A percentile compares a stretch with the other conserved stretches of the same genome.
Evolutionary conservation across 139 green algal species (phyloP).

Genomic region (Tetradesmus obliquus): DNA sequence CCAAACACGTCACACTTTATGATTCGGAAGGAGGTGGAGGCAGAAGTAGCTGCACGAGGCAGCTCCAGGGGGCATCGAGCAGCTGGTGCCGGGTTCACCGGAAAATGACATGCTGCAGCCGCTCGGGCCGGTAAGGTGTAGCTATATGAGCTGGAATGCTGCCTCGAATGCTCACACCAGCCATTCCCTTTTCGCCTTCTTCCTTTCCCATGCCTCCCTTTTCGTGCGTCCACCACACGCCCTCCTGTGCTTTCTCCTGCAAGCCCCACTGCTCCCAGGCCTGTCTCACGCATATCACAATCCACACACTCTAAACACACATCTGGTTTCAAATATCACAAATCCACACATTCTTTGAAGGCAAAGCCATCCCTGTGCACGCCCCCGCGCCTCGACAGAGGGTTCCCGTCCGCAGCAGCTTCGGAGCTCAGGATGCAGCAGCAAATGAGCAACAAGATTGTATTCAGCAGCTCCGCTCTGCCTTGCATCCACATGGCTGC

Average conservation of each 20-base stretch:
- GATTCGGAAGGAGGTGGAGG: no score
- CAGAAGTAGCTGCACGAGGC: neutral
- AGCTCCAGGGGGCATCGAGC: neutral
- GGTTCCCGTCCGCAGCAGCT: neutral
- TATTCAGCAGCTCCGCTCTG: neutral
- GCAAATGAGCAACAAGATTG: neutral
- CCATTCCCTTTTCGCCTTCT: neutral
- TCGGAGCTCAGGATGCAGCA: neutral
- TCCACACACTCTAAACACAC: neutral
- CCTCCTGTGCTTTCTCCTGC: neutral
- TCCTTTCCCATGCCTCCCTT: no score
- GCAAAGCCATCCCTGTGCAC: neutral
- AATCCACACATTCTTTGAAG: neutral
- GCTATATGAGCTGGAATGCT: neutral
- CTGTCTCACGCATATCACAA: no score
- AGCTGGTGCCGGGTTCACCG: neutral
- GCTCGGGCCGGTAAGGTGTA: neutral
- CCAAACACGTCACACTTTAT: no score
- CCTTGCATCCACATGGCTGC: slow-evolving; percentile 34
- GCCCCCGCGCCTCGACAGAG: neutral
- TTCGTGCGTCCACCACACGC: neutral
- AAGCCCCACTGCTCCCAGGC: neutral
- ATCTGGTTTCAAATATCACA: neutral
- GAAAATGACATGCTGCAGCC: neutral
- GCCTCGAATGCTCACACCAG: neutral